phyloP scores from a whole-genome alignment of 257 asterid species.

The Solanum rostratum region DNA sequence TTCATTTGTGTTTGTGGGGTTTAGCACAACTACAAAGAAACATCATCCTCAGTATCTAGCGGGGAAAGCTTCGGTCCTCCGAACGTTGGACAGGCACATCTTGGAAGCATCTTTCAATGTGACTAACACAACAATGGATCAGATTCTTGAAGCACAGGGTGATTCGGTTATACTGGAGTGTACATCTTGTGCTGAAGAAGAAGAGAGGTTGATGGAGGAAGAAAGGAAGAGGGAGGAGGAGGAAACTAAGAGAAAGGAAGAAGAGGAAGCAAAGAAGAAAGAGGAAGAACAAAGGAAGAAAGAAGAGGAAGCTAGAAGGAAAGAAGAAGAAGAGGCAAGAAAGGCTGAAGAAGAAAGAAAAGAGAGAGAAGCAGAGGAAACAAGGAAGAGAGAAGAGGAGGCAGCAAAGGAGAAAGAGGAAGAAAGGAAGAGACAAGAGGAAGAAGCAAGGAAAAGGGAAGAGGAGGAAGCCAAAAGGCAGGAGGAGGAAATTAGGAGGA shows the following conservation, averaged over 20 bases:
- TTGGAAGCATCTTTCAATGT: conserved; percentile 40
- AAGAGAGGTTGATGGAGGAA: conserved; percentile 36
- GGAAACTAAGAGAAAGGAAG: conserved; percentile 18
- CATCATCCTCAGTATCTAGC: conserved; percentile 68
- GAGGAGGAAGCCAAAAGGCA: not conserved
- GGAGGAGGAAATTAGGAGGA: not conserved
- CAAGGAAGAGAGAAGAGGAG: not conserved
- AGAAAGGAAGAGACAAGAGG: not conserved
- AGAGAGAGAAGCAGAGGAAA: not conserved
- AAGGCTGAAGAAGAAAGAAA: not conserved
- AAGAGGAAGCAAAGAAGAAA: conserved; percentile 16
- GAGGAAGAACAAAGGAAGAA: conserved; percentile 15
- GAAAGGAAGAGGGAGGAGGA: conserved; percentile 39
- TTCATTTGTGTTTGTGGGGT: conserved; percentile 64
- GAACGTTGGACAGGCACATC: conserved; percentile 39
- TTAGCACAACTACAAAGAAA: conserved; percentile 29
- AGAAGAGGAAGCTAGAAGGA: conserved; percentile 16
- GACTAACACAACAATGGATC: conserved; percentile 25
- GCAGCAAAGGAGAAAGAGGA: not conserved
- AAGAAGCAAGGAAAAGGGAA: not conserved
- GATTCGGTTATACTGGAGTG: conserved; percentile 57
- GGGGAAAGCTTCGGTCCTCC: conserved; percentile 55
- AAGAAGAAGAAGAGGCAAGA: not conserved
- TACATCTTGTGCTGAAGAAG: conserved; percentile 76
- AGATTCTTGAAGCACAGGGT: conserved; percentile 22